Evolutionary conservation across 805 yeast genomes (phyloP), one percentile per base, ranked within the genome.

Genomic region (Candida pseudofarinosa): DNA sequence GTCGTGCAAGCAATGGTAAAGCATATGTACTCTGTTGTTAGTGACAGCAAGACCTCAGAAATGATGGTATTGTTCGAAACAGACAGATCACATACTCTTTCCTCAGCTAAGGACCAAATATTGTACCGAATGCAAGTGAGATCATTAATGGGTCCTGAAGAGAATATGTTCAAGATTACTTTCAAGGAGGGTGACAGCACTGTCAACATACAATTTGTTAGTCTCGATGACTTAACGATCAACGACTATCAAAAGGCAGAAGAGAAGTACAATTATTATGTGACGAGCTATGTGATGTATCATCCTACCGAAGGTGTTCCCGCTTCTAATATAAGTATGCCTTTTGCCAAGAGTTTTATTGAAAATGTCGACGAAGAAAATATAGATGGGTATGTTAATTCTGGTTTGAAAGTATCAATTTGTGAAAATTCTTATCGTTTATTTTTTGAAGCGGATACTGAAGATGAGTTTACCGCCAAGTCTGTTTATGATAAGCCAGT

Each of bases 271-370:
- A 90, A 88, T 59, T 91, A 93, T 67, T 93, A 93, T 59, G 76
- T 93, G 39, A 91, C 98, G 0, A 86, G 95, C 35, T 93, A 85
- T 62, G 79, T 90, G 35, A 85, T 93, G 86, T 85, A 96, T 3
- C 95, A 88, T 55, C 98, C 99, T 32, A 93, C 99, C 2, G 99
- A 93, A 63, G 98, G 98, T 23, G 85, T 93, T 14, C 82, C 88
- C 14, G 79, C 87, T 15, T 81, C 85, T 35, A 81, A 80, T 51
- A 76, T 93, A 42, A 76, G 77, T 48, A 72, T 88, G 62, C 98
- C 98, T 19, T 85, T 91, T 63, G 68, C 87, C 50, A 83, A 80
- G 52, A 60, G 77, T 3, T 74, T 71, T 41, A 65, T 81, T 37
- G 79, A 80, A 37, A 74, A 68, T 38, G 77, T 78, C 8, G 81